Conservation (phyloP, 202 grass and related monocot species). For the Eragrostis tef region DNA sequence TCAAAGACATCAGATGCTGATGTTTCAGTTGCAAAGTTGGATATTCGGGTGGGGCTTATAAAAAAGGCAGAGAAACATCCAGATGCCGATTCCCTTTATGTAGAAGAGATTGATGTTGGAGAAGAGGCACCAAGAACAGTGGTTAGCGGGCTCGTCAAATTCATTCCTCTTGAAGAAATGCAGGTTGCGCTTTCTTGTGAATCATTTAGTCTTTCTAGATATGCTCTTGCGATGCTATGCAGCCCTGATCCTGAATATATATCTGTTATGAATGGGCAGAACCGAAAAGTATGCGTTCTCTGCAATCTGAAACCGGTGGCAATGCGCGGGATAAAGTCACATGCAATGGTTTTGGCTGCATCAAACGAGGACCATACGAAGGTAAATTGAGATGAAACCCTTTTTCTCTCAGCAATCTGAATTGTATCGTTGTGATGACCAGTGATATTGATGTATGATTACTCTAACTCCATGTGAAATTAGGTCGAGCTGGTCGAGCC, state of each 20-base stretch:
- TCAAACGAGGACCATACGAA: constrained; percentile 82
- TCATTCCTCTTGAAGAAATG: constrained; percentile 94
- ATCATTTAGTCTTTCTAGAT: constrained; percentile 18
- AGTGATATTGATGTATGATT: background rate
- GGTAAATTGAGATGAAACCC: constrained; percentile 31
- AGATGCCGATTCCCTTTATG: constrained; percentile 93
- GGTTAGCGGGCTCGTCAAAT: constrained; percentile 97
- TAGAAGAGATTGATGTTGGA: constrained; percentile 96
- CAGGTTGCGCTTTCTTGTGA: constrained; percentile 53
- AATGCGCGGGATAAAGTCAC: constrained; percentile 91
- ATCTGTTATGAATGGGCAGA: constrained; percentile 50
- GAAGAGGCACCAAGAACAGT: constrained; percentile 84
- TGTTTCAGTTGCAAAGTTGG: constrained; percentile 70
- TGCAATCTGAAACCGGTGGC: constrained; percentile 94
- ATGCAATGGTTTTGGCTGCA: constrained; percentile 97
- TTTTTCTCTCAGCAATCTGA: background rate
- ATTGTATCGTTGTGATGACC: background rate
- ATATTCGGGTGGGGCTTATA: constrained; percentile 89
- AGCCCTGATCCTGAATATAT: constrained; percentile 23
- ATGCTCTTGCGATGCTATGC: background rate
- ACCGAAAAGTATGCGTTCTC: constrained; percentile 84
- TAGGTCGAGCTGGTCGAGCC: constrained; percentile 93
- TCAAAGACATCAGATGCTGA: constrained; percentile 68
- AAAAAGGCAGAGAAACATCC: constrained; percentile 89
- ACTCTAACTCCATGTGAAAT: background rate